Conservation (phyloP, 495 filamentous ascomycete species). For the Neurospora tetrasperma region DNA sequence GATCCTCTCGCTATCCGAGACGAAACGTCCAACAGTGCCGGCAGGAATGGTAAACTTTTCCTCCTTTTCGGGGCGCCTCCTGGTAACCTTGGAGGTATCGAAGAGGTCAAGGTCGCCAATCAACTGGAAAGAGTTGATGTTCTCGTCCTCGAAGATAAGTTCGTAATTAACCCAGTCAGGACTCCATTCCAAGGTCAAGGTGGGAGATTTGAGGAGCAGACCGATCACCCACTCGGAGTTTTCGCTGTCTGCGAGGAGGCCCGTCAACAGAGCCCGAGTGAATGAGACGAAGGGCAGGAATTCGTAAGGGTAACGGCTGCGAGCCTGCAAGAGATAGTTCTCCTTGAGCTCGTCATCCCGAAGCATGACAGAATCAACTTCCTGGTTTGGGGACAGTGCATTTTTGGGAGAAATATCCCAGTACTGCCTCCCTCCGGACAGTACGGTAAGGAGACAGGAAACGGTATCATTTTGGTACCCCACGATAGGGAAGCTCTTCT, state of each 20-base stretch:
- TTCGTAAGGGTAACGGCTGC: slow-evolving; percentile 78
- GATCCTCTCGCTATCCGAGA: slow-evolving; percentile 48
- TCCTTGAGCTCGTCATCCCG: slow-evolving; percentile 45
- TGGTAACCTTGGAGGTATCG: slow-evolving; percentile 20
- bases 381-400: slow-evolving; percentile 34
- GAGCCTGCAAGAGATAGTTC: slow-evolving; percentile 49
- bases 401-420: slow-evolving; percentile 38
- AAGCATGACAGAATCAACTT: slow-evolving; percentile 38
- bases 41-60: slow-evolving; percentile 44
- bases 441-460: slow-evolving; percentile 46
- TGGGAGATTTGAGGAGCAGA: slow-evolving; percentile 52
- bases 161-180: slow-evolving; percentile 54
- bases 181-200: slow-evolving; percentile 56
- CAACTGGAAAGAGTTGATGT: slow-evolving; percentile 55
- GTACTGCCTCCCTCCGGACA: slow-evolving; percentile 45
- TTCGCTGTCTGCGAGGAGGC: slow-evolving; percentile 34
- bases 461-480: slow-evolving; percentile 61
- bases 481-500: slow-evolving; percentile 42
- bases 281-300: slow-evolving; percentile 60
- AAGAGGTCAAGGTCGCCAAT: slow-evolving; percentile 45
- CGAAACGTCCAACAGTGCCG: slow-evolving; percentile 59
- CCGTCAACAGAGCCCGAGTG: slow-evolving; percentile 29
- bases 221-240: slow-evolving; percentile 40
- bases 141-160: slow-evolving; percentile 73
- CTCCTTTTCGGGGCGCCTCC: slow-evolving; percentile 19